Evolutionary conservation across 1,139 yeast species (phyloP).

Genomic region (Geotrichum cucujoidarum): DNA sequence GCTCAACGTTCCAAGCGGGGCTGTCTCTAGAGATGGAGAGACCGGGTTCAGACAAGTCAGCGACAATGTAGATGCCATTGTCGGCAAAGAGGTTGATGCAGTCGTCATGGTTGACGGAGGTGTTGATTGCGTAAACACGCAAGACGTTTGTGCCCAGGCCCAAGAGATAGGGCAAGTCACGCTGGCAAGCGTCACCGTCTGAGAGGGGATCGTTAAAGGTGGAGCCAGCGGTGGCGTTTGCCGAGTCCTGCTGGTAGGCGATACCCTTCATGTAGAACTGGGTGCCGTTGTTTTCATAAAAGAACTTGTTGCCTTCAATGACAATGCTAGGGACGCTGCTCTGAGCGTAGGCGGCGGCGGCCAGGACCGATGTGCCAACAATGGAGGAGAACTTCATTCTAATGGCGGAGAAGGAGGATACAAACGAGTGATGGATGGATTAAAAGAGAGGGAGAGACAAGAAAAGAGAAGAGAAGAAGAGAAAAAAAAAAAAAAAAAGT

Average conservation of each 20-base stretch:
- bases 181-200: slow-evolving; percentile 57
- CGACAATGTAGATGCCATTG: slow-evolving; percentile 85
- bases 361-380: slow-evolving; percentile 16
- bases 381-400: slow-evolving; percentile 10
- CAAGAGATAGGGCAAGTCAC: slow-evolving; percentile 70
- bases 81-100: slow-evolving; percentile 88
- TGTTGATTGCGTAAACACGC: slow-evolving; percentile 82
- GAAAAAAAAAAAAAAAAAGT: background rate
- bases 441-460: slow-evolving; percentile 6
- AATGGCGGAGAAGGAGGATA: background rate
- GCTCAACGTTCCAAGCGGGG: slow-evolving; percentile 62
- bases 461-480: slow-evolving; percentile 7
- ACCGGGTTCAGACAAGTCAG: slow-evolving; percentile 85
- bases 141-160: slow-evolving; percentile 76
- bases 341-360: slow-evolving; percentile 17
- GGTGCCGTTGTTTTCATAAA: slow-evolving; percentile 71
- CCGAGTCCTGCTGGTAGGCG: slow-evolving; percentile 74
- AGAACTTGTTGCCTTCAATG: slow-evolving; percentile 53
- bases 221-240: slow-evolving; percentile 45
- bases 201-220: slow-evolving; percentile 71
- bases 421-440: slow-evolving; percentile 1
- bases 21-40: slow-evolving; percentile 78
- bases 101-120: slow-evolving; percentile 71
- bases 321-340: slow-evolving; percentile 31
- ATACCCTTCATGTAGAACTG: slow-evolving; percentile 79